Evolutionary conservation across 345 rosid species (phyloP).

Genomic region (Moricandia arvensis): DNA sequence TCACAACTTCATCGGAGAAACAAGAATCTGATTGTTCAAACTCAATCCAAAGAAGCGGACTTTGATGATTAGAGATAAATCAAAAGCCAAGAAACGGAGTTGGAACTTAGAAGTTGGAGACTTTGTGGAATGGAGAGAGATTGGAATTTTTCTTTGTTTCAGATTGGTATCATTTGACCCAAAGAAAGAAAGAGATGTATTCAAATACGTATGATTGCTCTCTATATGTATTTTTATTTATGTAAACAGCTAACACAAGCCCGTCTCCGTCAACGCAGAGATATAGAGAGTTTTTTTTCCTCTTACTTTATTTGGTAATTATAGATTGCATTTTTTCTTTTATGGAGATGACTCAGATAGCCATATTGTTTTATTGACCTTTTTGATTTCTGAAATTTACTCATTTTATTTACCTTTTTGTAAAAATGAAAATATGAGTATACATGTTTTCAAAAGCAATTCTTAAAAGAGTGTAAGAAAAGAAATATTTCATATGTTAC

Average conservation of each 20-base stretch:
- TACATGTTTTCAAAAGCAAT: background rate
- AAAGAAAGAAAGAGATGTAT: background rate
- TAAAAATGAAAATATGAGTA: background rate
- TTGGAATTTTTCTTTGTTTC: conserved; percentile 19
- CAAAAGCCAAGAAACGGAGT: background rate
- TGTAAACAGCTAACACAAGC: background rate
- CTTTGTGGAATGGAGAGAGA: conserved; percentile 26
- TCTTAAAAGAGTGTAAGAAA: background rate
- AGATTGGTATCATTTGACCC: conserved; percentile 43
- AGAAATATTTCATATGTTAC: background rate
- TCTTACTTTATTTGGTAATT: background rate
- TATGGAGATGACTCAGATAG: background rate
- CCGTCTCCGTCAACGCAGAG: background rate
- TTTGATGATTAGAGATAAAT: conserved; percentile 6
- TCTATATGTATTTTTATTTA: background rate
- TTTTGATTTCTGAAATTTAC: background rate
- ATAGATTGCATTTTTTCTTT: background rate
- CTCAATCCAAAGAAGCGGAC: background rate
- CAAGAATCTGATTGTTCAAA: no score
- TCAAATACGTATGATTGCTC: background rate
- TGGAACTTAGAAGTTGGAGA: background rate
- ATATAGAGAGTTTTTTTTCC: background rate
- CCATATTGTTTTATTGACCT: background rate
- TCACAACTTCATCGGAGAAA: background rate
- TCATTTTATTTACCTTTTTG: background rate